Evolutionary conservation across 2,329 filamentous ascomycete species (phyloP).

Genomic region (Xylariales sp.): DNA sequence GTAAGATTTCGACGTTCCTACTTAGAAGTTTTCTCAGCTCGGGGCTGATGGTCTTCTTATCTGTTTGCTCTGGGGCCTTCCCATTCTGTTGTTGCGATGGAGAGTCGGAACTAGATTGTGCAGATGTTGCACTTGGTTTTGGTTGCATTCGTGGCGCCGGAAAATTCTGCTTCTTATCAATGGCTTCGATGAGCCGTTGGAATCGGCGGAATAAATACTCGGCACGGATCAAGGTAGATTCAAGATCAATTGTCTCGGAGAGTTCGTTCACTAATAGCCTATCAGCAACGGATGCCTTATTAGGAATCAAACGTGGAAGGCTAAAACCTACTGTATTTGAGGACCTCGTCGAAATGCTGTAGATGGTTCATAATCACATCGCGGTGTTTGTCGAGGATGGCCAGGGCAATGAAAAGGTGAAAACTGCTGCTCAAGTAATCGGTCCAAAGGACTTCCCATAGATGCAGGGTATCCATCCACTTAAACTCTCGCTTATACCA

Average conservation of each 20-base stretch:
- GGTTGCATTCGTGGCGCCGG: conserved; percentile 63
- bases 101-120: conserved; percentile 38
- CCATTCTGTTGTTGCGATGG: conserved; percentile 44
- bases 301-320: not conserved
- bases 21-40: conserved; percentile 67
- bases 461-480: conserved; percentile 84
- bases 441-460: conserved; percentile 97
- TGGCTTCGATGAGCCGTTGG: conserved; percentile 86
- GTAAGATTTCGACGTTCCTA: conserved; percentile 50
- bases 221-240: conserved; percentile 85
- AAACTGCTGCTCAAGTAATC: conserved; percentile 90
- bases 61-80: conserved; percentile 53
- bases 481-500: conserved; percentile 99
- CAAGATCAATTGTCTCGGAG: conserved; percentile 90
- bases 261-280: conserved; percentile 83
- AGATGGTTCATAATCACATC: conserved; percentile 96
- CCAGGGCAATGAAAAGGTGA: conserved; percentile 92
- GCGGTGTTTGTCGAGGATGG: conserved; percentile 95
- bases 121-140: conserved; percentile 33
- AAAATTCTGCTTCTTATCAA: conserved; percentile 92
- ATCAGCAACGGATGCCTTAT: conserved; percentile 39
- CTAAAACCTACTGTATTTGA: conserved; percentile 85
- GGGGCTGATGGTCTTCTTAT: conserved; percentile 66
- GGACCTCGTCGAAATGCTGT: conserved; percentile 93
- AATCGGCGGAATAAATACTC: conserved; percentile 91